Percentiles rank a stretch among this genome's conserved stretches.
Evolutionary conservation across 1,139 yeast genomes (phyloP).

Genomic region (Pichia sp.): DNA sequence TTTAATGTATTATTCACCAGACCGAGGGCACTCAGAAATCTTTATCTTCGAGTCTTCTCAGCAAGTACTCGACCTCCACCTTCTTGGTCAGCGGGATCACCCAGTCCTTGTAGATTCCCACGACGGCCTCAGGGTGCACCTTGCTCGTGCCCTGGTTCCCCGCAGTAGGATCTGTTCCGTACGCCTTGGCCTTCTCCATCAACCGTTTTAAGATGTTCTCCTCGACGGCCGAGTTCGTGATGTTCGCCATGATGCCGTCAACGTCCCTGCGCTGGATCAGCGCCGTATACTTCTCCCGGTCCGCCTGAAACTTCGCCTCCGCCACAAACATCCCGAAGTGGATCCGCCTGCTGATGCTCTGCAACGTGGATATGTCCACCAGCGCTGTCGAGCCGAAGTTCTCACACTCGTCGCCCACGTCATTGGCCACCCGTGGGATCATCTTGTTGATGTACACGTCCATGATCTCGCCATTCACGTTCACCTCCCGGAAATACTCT

Average conservation of each 20-base stretch:
- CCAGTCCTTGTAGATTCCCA: slow-evolving; percentile 76
- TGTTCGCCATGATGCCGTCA: slow-evolving; percentile 70
- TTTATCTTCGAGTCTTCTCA: slow-evolving; percentile 74
- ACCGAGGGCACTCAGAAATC: slow-evolving; percentile 12
- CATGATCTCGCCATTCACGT: slow-evolving; percentile 68
- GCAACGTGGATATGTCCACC: slow-evolving; percentile 81
- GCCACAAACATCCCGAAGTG: slow-evolving; percentile 98
- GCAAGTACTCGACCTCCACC: slow-evolving; percentile 86
- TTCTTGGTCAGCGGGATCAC: slow-evolving; percentile 91
- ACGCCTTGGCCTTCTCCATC: slow-evolving; percentile 72
- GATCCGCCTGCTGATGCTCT: slow-evolving; percentile 85
- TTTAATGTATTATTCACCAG: no score
- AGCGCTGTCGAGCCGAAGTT: slow-evolving; percentile 84
- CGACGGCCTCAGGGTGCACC: slow-evolving; percentile 76
- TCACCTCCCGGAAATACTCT: slow-evolving; percentile 65
- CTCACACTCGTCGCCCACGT: slow-evolving; percentile 72
- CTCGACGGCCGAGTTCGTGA: slow-evolving; percentile 86
- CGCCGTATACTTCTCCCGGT: slow-evolving; percentile 57
- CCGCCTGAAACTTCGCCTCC: slow-evolving; percentile 79
- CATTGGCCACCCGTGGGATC: slow-evolving; percentile 68
- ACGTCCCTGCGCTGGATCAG: slow-evolving; percentile 64
- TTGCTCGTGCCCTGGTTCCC: slow-evolving; percentile 68
- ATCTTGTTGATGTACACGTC: slow-evolving; percentile 63
- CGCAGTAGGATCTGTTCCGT: slow-evolving; percentile 84
- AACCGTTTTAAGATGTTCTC: slow-evolving; percentile 75